Base-by-base conservation (phyloP, 2,329 filamentous ascomycete genomes). In the Sporothrix globosa region DNA sequence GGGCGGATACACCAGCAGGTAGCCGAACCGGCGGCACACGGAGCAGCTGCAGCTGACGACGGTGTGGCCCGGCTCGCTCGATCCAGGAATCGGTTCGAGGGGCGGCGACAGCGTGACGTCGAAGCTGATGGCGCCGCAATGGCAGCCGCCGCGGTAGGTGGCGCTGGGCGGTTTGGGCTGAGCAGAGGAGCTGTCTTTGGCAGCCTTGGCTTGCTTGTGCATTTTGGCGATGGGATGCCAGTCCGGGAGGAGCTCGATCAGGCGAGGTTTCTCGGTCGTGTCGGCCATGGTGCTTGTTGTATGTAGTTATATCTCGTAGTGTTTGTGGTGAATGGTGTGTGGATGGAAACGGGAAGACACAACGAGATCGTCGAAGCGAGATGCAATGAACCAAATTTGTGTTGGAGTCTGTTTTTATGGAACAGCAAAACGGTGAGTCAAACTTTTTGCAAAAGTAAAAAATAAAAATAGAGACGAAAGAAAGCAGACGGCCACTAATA, bases 21-120 rank as follows among this genome's bases (percentile, higher is more conserved):
- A 86, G 0, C 85, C 85, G 48, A 82, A 80, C n/a, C 83, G 80
- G 0, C 78, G 76, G 75, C 85, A 87, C 70, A 83, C 83, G 48
- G 85, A 87, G 76, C 86, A 87, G 74, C 83, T 85, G 79, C 86
- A 87, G 24, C 81, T 75, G n/a, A 83, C 61, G 4, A 85, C 80
- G 71, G 80, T 77, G 73, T 83, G 79, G 39, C 50, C 70, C 73
- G 83, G 77, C 3, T 81, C 78, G 41, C 86, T 77, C 30, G 83
- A 81, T n/a, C 84, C 84, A 30, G 81, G 82, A 53, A 87, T 79
- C n/a, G 83, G 77, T 4, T 81, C 78, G 39, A 87, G 78, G 34
- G 83, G 81, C 30, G 84, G 84, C 41, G 82, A 83, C 58, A 87
- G 79, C 24, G 80, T 82, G 39, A 85, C 78, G 17, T 80, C 79